Evolutionary conservation across 331 rosid species (phyloP), one percentile per base, ranked within the genome.

Genomic region (Quercus lobata): DNA sequence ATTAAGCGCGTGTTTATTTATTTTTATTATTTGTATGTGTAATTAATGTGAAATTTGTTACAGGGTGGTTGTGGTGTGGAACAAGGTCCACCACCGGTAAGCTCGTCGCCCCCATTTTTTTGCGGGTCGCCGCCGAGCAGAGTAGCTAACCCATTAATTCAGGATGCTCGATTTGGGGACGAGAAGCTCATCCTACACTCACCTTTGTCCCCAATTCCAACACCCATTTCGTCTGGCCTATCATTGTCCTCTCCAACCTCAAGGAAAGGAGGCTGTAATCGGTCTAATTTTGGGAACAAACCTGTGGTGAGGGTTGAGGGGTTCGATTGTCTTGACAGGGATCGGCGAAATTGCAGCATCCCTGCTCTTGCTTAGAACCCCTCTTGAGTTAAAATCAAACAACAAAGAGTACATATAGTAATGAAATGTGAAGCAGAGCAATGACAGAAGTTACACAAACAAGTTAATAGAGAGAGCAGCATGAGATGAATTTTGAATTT

Each of bases 81-180:
- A 78, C 92, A 87, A 65, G 80, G 76, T 35, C 80, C 85, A 19
- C 71, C 92, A 24, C 90, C 83, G 54, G 81, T 89, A 65, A 90
- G 83, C 34, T 87, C 97, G 89, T 77, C 98, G 89, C 97, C 97
- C 91, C 97, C 97, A 69, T 95, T 91, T 92, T 92, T 88, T 81
- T 80, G 93, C 63, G 98, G 97, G 92, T 91, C 98, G 22, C 98
- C 98, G 81, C 98, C 98, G 83, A 95, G 97, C 87, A 91, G 98
- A 95, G 97, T 91, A 88, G 91, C 89, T 84, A 92, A 95, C 88
- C 98, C 98, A 25, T 83, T 95, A 83, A 93, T 90, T 87, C 98
- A 88, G 78, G 98, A 95, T 57, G 97, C 92, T 44, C 86, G 97
- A 84, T 95, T 95, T 35, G 92, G 94, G 82, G 97, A 89, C 30